These are phyloP conservation scores for Leccinum aurantiacum DNA, from an alignment of 768 basidiomycete genomes.

Conservation along the genomic window DNA sequence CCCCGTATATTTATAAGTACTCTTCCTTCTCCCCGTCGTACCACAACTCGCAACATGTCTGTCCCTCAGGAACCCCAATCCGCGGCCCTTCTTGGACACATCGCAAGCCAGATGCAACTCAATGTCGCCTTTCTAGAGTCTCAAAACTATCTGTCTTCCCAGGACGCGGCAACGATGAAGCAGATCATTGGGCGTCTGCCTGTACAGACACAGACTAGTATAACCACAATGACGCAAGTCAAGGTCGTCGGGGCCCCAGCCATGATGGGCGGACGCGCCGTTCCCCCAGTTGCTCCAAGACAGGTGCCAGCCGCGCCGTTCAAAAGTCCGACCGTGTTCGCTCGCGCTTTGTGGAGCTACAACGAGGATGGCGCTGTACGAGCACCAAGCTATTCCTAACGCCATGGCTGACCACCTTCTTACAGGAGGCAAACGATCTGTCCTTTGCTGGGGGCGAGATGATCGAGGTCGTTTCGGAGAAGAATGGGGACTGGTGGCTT, in stretches of 20 bases:
- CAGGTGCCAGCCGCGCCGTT: constrained; percentile 9
- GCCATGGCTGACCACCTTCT: constrained; percentile 6
- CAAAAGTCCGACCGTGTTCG: constrained; percentile 30
- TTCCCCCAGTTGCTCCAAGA: constrained; percentile 18
- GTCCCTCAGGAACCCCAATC: constrained; percentile 26
- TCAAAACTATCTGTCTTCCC: constrained; percentile 51
- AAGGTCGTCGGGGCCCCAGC: constrained; percentile 3
- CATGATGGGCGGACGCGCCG: constrained; percentile 4
- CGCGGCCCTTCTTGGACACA: constrained; percentile 55
- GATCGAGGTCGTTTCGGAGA: constrained; percentile 76
- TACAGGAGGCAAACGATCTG: constrained; percentile 78
- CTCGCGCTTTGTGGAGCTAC: constrained; percentile 66
- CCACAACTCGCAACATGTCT: constrained; percentile 20
- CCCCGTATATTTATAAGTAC: constrained; percentile 14
- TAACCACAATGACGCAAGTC: constrained; percentile 17
- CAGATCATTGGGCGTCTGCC: constrained; percentile 49
- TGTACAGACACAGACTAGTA: constrained; percentile 20
- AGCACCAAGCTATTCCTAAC: constrained; percentile 1
- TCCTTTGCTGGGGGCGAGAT: constrained; percentile 74
- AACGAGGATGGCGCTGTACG: constrained; percentile 56
- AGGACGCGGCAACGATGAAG: constrained; percentile 43
- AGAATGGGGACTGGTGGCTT: constrained; percentile 87
- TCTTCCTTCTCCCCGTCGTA: background rate
- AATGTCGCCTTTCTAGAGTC: constrained; percentile 58
- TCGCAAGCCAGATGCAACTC: constrained; percentile 55